Evolutionary conservation across 345 rosid genomes (phyloP).

Genomic region (Melaleuca quinquenervia): DNA sequence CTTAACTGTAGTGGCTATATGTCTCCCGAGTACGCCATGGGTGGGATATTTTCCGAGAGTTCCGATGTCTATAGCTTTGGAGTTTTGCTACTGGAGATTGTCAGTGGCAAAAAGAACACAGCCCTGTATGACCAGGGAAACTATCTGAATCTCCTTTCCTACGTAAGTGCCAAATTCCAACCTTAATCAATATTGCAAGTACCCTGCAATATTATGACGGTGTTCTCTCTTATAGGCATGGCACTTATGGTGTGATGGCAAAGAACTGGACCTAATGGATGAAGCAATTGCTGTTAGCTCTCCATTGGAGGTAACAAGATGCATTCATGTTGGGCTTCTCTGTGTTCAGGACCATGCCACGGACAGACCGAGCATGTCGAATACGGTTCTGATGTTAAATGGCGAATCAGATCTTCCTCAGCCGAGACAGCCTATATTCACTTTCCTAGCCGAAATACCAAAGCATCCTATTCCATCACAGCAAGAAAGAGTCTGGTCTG

Average conservation of each 20-base stretch:
- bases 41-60: neutral
- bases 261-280: neutral
- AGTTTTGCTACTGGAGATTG: slow-evolving; percentile 10
- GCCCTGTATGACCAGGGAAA: neutral
- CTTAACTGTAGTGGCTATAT: slow-evolving; percentile 2
- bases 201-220: neutral
- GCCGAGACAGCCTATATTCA: neutral
- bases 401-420: neutral
- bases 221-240: neutral
- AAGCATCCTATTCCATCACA: neutral
- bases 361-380: slow-evolving; percentile 20
- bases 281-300: neutral
- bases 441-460: neutral
- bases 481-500: neutral
- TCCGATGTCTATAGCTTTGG: slow-evolving; percentile 13
- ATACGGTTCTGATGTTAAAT: neutral
- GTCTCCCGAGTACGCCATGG: slow-evolving; percentile 12
- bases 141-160: neutral
- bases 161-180: slow-evolving; percentile 1
- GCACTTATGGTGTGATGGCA: neutral
- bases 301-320: neutral
- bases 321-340: slow-evolving; percentile 1
- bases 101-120: slow-evolving; percentile 6
- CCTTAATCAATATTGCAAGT: neutral
- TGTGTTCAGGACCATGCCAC: slow-evolving; percentile 19